Evolutionary conservation across 495 filamentous ascomycete species (phyloP), one percentile per base, ranked within the genome.

Genomic region (Trichocladium uniseriatum): DNA sequence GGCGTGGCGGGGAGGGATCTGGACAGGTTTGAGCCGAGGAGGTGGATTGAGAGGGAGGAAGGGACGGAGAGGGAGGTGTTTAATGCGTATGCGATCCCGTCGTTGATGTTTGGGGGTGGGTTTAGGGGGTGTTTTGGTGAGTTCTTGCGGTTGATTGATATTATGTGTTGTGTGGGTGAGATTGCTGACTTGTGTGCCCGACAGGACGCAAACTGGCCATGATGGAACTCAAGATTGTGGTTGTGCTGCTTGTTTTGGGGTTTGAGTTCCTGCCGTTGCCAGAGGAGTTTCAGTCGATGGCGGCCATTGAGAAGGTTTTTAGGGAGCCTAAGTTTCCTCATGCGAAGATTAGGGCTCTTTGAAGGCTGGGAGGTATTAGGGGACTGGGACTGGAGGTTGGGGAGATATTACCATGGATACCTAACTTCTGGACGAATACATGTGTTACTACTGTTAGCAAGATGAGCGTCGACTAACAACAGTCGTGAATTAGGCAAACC

Each of bases 41-140:
- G 65, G 21, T 68, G 67, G 67, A 49, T 68, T 3, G 52, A 54
- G 15, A 43, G 28, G 11, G 57, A 62, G 38, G 53, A 60, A 24
- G 54, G 51, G 21, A n/a, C n/a, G n/a, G n/a, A n/a, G n/a, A 63
- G 52, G 47, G 57, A 64, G 40, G 41, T 21, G 13, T 67, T 61
- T 28, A 51, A 67, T 40, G 29, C 57, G 4, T 43, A 48, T 43
- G 56, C 56, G 5, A 28, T 65, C 16, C 46, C 61, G 9, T 28
- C 31, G 22, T 34, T 63, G 22, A 47, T 48, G 27, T 63, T 63
- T 46, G 57, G 52, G 1, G 60, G 52, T 10, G 60, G 60, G 15
- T 34, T 28, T 29, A 36, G 60, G 13, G 58, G 57, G 6, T 63
- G 60, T 41, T 57, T 58, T 35, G 53, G 55, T 52, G 32, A 48